Conservation (phyloP, 192 early-diverging fungal genomes). For the Gamsiella multidivaricata region DNA sequence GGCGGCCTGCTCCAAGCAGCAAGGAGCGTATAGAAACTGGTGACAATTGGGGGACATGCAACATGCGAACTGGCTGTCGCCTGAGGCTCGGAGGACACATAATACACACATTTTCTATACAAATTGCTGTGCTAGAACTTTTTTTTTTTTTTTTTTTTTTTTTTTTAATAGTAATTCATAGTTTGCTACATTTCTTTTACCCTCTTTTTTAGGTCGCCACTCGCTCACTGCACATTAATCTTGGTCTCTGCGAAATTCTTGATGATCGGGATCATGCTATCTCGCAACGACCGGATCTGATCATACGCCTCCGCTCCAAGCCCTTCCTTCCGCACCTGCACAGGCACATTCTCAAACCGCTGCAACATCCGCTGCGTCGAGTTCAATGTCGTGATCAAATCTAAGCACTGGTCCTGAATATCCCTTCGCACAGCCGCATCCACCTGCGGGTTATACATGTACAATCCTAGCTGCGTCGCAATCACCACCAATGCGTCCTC, state of each 20-base stretch:
- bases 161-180: not conserved
- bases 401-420: conserved; percentile 40
- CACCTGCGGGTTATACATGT: conserved; percentile 43
- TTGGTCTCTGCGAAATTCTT: conserved; percentile 50
- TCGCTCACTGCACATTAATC: conserved; percentile 35
- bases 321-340: conserved; percentile 17
- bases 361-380: conserved; percentile 39
- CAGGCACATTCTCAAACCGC: conserved; percentile 48
- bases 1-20: no score
- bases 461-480: conserved; percentile 41
- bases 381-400: conserved; percentile 41
- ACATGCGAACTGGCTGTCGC: no score
- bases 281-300: conserved; percentile 29
- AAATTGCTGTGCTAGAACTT: no score
- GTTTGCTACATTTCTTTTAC: not conserved
- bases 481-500: conserved; percentile 52
- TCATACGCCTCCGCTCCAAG: conserved; percentile 23
- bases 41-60: no score
- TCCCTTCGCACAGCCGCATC: conserved; percentile 30
- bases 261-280: conserved; percentile 45
- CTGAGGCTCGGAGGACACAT: no score
- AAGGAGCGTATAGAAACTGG: no score
- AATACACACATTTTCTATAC: no score
- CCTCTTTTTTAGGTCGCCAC: not conserved
- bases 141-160: not conserved